phyloP scores from a whole-genome alignment of 345 rosid genomes.

The Lepidium didymum region DNA sequence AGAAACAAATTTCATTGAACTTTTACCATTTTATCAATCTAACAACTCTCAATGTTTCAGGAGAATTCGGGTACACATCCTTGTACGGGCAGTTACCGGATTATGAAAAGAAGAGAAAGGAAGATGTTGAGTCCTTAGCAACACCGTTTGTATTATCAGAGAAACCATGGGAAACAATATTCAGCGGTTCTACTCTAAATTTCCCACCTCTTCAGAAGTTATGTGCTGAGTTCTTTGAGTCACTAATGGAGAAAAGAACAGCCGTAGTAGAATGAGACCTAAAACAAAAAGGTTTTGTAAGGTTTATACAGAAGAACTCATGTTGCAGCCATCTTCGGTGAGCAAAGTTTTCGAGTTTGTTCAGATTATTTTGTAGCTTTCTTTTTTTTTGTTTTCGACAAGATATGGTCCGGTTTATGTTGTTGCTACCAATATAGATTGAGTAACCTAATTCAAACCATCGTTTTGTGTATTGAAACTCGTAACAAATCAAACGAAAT shows the following conservation, averaged over 20 bases:
- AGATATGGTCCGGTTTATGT: not conserved
- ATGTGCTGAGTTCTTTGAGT: conserved; percentile 64
- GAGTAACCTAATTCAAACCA: not conserved
- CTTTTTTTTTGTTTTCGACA: not conserved
- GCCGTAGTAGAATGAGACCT: conserved; percentile 36
- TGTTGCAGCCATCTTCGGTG: conserved; percentile 1
- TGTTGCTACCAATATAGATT: not conserved
- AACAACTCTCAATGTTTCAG: conserved; percentile 15
- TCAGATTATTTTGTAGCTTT: conserved; percentile 21
- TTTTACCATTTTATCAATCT: not conserved
- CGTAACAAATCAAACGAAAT: not conserved
- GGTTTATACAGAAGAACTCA: conserved; percentile 1
- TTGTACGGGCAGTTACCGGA: conserved; percentile 66
- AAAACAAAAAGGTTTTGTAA: conserved; percentile 1
- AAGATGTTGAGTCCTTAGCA: conserved; percentile 14
- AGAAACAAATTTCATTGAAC: not conserved
- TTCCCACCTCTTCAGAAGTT: conserved; percentile 78
- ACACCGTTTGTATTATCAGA: conserved; percentile 45
- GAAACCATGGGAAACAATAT: conserved; percentile 82
- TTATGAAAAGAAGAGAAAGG: conserved; percentile 36
- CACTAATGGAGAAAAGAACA: conserved; percentile 72
- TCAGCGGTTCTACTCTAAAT: conserved; percentile 70
- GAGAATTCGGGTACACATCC: conserved; percentile 59
- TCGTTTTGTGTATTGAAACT: not conserved
- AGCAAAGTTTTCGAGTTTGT: conserved; percentile 4